Evolutionary conservation across 441 rosid genomes (phyloP), one percentile per base, ranked within the genome.

Genomic region (Syzygium malaccense): DNA sequence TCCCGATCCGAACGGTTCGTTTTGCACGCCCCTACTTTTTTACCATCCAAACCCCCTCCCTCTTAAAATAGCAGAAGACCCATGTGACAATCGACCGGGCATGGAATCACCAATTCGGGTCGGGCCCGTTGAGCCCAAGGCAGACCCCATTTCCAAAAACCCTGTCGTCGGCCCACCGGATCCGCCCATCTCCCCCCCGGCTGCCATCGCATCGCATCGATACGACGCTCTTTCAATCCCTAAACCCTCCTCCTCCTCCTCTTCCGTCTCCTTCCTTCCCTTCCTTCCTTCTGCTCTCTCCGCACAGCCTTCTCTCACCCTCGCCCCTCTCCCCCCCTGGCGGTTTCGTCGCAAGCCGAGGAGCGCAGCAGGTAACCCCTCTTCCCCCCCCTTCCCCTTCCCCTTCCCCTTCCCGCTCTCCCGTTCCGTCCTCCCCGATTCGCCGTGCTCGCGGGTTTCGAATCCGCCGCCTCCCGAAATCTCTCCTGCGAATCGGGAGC

Each of bases 171-270:
- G 80, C 80, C 80, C 80, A 33, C 80, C 80, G 14, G 80, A 68
- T 32, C 78, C 68, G 68, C 30, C 64, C 30, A 11, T 3, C 28
- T 5, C 30, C 64, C 15, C 26, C 30, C 64, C 4, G n/a, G 64
- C 64, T 12, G 1, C 30, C 64, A 23, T 56, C n/a, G 64, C 64
- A 58, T 62, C 33, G 80, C 80, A 68, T 33, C 14, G 48, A 68
- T 68, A 68, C 80, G 80, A 33, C 80, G 80, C 80, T 68, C 80
- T 68, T 68, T 68, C 80, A 5, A 68, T 68, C 80, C 80, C 80
- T 68, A 68, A 66, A 68, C 19, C 80, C 80, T 68, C 9, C 78
- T 51, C 64, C 66, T 6, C n/a, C n/a, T n/a, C n/a, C n/a, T n/a
- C n/a, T n/a, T n/a, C 68, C 9, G 33, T 10, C 26, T 58, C 3